A percentile compares a stretch with the other conserved stretches of the same genome.
Conservation (phyloP, 208 protist species). For the Trypanosomatidae sp. region DNA sequence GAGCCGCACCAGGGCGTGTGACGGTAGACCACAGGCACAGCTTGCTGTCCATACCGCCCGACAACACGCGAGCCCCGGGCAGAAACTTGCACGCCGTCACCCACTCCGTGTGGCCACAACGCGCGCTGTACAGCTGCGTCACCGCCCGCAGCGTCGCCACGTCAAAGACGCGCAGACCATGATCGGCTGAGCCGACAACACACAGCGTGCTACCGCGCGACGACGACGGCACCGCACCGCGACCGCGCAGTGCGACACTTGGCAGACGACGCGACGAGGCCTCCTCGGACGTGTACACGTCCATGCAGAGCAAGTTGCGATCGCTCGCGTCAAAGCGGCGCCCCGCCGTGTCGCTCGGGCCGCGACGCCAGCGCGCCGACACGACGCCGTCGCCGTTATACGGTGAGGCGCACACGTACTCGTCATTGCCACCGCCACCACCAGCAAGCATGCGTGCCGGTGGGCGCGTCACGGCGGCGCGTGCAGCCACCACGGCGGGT, state of each 20-base stretch:
- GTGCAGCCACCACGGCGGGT: too few species aligned
- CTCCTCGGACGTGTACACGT: constrained; percentile 16
- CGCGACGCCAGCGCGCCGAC: constrained; percentile 17
- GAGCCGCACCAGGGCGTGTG: constrained; percentile 10
- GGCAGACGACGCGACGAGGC: neutral
- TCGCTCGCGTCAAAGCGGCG: constrained; percentile 62
- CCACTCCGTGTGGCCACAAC: constrained; percentile 80
- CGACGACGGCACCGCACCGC: too few species aligned
- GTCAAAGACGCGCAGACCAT: constrained; percentile 79
- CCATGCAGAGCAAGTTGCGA: constrained; percentile 82
- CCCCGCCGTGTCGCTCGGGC: constrained; percentile 29
- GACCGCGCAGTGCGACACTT: neutral
- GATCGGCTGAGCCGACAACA: constrained; percentile 75
- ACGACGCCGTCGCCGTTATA: neutral
- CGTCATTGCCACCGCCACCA: too few species aligned
- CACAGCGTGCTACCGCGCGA: too few species aligned
- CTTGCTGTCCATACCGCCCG: constrained; percentile 85
- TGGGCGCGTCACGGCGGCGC: too few species aligned
- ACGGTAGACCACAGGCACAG: constrained; percentile 75
- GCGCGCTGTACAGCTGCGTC: constrained; percentile 61
- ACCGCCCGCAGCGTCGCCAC: constrained; percentile 26
- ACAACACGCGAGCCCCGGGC: constrained; percentile 25
- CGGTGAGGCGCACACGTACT: too few species aligned
- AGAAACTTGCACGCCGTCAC: constrained; percentile 73
- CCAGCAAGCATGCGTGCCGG: too few species aligned